A percentile compares a stretch with the other conserved stretches of the same genome.
Evolutionary conservation across 1,284 basidiomycete species (phyloP).

Genomic region (Cryptococcus neoformans): DNA sequence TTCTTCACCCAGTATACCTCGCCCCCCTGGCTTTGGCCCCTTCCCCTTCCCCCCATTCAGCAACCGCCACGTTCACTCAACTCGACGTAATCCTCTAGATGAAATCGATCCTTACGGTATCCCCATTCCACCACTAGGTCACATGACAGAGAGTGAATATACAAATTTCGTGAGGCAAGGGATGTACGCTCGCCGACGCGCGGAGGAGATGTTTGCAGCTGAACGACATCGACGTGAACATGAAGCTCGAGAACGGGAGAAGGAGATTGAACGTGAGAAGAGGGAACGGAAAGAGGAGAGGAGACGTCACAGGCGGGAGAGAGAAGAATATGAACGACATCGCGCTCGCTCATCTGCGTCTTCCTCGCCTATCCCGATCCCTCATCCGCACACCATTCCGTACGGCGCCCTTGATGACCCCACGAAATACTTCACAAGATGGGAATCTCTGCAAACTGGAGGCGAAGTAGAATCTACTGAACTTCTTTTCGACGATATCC

Average conservation of each 20-base stretch:
- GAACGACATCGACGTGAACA: conserved; percentile 7
- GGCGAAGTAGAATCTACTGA: conserved; percentile 8
- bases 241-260: conserved; percentile 14
- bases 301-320: conserved; percentile 6
- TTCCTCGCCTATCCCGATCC: conserved; percentile 11
- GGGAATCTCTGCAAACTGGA: conserved; percentile 8
- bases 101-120: conserved; percentile 15
- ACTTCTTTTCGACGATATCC: conserved; percentile 63
- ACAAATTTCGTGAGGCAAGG: conserved; percentile 22
- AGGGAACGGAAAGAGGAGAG: conserved; percentile 11
- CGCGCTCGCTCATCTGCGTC: conserved; percentile 1
- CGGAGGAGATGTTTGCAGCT: conserved; percentile 15
- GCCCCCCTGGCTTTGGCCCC: not conserved
- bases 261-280: conserved; percentile 8
- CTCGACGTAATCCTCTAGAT: not conserved
- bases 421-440: conserved; percentile 12
- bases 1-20: not conserved
- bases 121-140: conserved; percentile 21
- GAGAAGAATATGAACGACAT: conserved; percentile 10
- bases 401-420: not conserved
- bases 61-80: not conserved
- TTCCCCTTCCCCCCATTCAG: not conserved
- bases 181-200: conserved; percentile 18
- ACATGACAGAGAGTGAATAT: conserved; percentile 31
- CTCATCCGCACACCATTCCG: not conserved